Conservation (phyloP, 2,329 filamentous ascomycete species). For the Diaporthe caulivora region DNA sequence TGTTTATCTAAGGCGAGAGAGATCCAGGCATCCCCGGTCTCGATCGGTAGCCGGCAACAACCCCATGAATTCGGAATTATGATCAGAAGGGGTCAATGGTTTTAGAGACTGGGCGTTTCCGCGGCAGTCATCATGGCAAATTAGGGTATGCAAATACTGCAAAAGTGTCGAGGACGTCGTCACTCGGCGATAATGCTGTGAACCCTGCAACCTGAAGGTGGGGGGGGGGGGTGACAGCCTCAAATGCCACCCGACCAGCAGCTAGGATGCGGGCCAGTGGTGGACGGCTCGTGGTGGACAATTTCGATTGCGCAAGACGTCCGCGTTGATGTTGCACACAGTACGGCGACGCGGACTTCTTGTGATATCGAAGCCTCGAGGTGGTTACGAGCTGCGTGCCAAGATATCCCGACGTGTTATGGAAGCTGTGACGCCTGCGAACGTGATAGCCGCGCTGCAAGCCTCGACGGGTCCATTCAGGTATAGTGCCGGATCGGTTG, state of each 20-base stretch:
- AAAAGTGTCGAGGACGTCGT: slow-evolving; percentile 11
- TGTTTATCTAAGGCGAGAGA: slow-evolving; percentile 29
- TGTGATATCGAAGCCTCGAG: not conserved
- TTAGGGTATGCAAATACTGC: not conserved
- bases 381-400: not conserved
- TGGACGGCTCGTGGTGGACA: slow-evolving; percentile 16
- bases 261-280: slow-evolving; percentile 1
- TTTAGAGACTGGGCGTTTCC: not conserved
- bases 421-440: slow-evolving; percentile 9
- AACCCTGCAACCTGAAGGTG: slow-evolving; percentile 23
- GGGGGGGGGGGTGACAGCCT: slow-evolving; percentile 1
- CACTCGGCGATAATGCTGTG: not conserved
- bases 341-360: slow-evolving; percentile 3
- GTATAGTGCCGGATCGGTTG: not conserved
- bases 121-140: not conserved
- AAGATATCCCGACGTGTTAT: slow-evolving; percentile 5
- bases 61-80: not conserved
- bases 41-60: slow-evolving; percentile 32
- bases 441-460: slow-evolving; percentile 22
- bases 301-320: slow-evolving; percentile 18
- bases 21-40: slow-evolving; percentile 17
- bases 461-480: not conserved
- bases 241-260: slow-evolving; percentile 9
- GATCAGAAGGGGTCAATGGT: not conserved
- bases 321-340: slow-evolving; percentile 14